Evolutionary conservation across 2,329 filamentous ascomycete genomes (phyloP).

Genomic region (Epicoccum sorghinum): DNA sequence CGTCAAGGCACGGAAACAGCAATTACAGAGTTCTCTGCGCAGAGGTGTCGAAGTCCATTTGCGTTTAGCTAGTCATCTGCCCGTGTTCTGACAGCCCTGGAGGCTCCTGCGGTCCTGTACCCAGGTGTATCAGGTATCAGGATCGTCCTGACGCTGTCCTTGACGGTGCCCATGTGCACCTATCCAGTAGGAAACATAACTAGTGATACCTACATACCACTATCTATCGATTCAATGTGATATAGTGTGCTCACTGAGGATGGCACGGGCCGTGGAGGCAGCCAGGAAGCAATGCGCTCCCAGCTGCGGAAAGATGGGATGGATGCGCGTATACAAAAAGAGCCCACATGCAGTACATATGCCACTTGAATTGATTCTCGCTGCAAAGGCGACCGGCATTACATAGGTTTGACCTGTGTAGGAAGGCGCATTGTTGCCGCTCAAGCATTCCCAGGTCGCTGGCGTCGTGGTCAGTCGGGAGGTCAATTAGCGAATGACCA

Average conservation of each 20-base stretch:
- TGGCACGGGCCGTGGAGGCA: conserved; percentile 5
- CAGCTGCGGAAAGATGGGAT: conserved; percentile 19
- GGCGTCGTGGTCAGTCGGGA: conserved; percentile 29
- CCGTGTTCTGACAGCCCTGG: conserved; percentile 26
- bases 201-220: neutral
- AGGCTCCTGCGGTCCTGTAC: conserved; percentile 16
- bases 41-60: conserved; percentile 17
- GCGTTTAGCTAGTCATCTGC: conserved; percentile 23
- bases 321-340: conserved; percentile 21
- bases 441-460: conserved; percentile 33
- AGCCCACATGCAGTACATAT: conserved; percentile 7
- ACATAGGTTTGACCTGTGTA: conserved; percentile 20
- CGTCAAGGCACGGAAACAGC: conserved; percentile 32
- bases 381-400: conserved; percentile 28
- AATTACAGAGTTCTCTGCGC: conserved; percentile 24
- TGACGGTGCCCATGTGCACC: neutral
- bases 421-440: conserved; percentile 32
- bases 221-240: neutral
- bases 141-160: no score
- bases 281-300: neutral
- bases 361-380: conserved; percentile 16
- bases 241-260: neutral
- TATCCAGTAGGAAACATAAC: neutral
- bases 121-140: no score
- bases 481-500: conserved; percentile 33